Evolutionary conservation across 73 alveolate genomes (phyloP), one percentile per base, ranked within the genome.

Genomic region (Tetrahymena elliotti): DNA sequence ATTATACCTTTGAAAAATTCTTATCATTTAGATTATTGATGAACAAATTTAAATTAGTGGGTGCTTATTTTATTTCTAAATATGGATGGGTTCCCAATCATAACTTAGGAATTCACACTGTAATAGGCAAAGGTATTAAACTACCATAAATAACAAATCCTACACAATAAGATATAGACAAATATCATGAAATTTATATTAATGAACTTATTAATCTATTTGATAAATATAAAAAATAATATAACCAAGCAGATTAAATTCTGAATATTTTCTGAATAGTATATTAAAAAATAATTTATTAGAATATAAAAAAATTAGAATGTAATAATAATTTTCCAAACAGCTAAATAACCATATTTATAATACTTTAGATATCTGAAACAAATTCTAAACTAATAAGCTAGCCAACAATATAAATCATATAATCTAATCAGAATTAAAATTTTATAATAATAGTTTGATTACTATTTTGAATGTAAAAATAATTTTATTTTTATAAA

Each of bases 41-140:
- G 2, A 94, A 94, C n/a, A 83, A 47, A 53, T 20, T 94, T n/a
- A 94, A 94, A 34, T 22, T 94, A 22, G 52, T 53, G 6, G 95
- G 96, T 20, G 84, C 93, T 22, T 47, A 83, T 53, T 94, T 68
- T 84, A 84, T 94, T 94, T 84, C 95, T 40, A 84, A 94, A 94
- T 94, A 83, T 88, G 68, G 68, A 34, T 40, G 95, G 47, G 34
- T 94, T 20, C 96, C 96, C 18, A 84, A 88, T 53, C 96, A 94
- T 20, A 84, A 94, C 47, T 84, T 31, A 27, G 93, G 83, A 10
- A 47, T 94, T 37, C 83, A 52, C 31, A 94, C 95, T n/a, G 96
- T 94, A 20, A 35, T 94, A 18, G 96, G 96, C 0, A 84, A 94
- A 83, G 96, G 96, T 9, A 84, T 94, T 38, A 54, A 84, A 33